Evolutionary conservation across 2,329 filamentous ascomycete species (phyloP).

Genomic region (Pestalotiopsis sp.): DNA sequence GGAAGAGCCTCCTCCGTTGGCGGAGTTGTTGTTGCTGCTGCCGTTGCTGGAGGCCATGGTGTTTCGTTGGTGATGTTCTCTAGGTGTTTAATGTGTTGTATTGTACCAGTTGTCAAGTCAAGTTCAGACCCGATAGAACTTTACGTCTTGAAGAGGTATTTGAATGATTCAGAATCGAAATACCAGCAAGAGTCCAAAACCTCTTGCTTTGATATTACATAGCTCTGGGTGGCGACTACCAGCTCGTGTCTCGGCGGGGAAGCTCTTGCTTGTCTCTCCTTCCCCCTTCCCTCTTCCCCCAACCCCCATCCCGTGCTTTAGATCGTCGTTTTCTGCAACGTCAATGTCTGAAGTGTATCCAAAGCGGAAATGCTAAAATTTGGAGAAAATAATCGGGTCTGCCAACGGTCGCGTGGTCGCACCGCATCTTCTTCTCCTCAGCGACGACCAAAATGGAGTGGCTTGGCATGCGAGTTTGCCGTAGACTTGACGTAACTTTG

Average conservation of each 20-base stretch:
- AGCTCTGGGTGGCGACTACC: not conserved
- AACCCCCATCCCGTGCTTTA: too few species aligned
- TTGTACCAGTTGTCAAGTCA: not conserved
- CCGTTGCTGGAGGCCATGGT: not conserved
- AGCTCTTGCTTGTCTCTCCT: not conserved
- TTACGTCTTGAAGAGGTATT: too few species aligned
- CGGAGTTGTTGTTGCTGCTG: not conserved
- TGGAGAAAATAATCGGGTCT: not conserved
- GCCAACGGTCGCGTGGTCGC: not conserved
- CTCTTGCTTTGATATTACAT: not conserved
- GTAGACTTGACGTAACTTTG: not conserved
- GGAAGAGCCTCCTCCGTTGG: not conserved
- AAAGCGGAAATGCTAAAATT: not conserved
- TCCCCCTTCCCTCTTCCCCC: too few species aligned
- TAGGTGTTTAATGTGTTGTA: not conserved
- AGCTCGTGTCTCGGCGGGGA: not conserved
- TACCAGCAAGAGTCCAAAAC: not conserved
- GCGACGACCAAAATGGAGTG: not conserved
- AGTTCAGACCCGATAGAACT: too few species aligned
- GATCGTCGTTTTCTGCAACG: too few species aligned
- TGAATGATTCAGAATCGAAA: not conserved
- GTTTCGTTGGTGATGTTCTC: not conserved
- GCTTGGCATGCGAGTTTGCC: not conserved
- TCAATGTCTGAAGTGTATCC: not conserved
- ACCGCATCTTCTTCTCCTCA: not conserved